Conservation (phyloP, 179 eudicot species). For the Silene noctiflora region DNA sequence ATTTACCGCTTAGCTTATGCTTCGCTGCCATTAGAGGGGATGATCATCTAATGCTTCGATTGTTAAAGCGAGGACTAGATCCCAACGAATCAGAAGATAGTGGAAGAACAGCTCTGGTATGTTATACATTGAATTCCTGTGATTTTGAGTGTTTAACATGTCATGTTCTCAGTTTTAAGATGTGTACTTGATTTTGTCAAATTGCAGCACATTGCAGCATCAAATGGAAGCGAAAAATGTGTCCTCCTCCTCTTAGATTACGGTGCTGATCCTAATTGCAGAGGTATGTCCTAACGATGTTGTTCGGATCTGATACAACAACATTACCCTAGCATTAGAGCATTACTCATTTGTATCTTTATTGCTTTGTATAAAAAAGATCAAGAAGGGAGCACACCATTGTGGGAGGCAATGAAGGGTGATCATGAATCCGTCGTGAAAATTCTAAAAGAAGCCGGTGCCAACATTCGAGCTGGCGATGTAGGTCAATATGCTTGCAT, state of each 20-base stretch:
- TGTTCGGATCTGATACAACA: background rate
- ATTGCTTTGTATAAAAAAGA: constrained; percentile 33
- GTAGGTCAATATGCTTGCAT: constrained; percentile 65
- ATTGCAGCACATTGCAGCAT: constrained; percentile 85
- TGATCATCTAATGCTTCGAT: constrained; percentile 56
- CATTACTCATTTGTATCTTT: background rate
- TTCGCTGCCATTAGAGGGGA: constrained; percentile 82
- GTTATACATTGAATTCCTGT: constrained; percentile 7
- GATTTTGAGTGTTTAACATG: background rate
- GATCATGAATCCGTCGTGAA: constrained; percentile 47
- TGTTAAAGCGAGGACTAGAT: constrained; percentile 78
- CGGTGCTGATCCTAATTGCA: constrained; percentile 81
- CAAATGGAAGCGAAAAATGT: constrained; percentile 75
- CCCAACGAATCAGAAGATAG: constrained; percentile 86
- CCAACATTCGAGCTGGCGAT: constrained; percentile 56
- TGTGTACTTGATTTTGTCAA: background rate
- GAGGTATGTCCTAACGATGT: constrained; percentile 47
- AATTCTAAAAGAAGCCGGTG: constrained; percentile 50
- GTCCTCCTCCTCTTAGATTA: constrained; percentile 66
- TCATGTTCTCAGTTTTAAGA: background rate
- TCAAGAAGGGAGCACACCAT: constrained; percentile 69
- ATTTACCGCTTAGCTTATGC: constrained; percentile 76
- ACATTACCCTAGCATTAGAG: background rate
- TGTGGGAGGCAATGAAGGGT: constrained; percentile 82
- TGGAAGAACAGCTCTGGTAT: constrained; percentile 80